Conservation (phyloP, 2,329 filamentous ascomycete species). For the Coleophoma eucalyptorum region DNA sequence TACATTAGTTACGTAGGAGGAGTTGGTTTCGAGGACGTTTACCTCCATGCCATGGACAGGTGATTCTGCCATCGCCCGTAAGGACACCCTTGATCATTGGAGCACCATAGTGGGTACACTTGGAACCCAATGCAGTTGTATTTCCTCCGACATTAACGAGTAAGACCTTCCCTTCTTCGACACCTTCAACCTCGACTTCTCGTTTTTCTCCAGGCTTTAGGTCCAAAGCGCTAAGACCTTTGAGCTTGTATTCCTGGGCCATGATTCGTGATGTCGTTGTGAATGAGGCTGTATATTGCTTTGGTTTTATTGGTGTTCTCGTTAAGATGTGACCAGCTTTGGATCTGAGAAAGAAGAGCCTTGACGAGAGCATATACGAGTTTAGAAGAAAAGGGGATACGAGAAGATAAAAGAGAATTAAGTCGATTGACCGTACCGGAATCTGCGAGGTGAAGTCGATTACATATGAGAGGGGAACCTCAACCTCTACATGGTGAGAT, state of each 20-base stretch:
- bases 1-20: constrained; percentile 1
- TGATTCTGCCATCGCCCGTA: constrained; percentile 75
- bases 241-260: constrained; percentile 64
- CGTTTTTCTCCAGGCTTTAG: constrained; percentile 79
- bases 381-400: too few relatives aligned
- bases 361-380: too few relatives aligned
- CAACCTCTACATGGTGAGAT: too few relatives aligned
- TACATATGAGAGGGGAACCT: too few relatives aligned
- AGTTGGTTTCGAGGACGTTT: constrained; percentile 17
- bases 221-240: constrained; percentile 69
- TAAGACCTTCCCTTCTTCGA: constrained; percentile 82
- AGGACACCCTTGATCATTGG: constrained; percentile 84
- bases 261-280: constrained; percentile 20
- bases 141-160: constrained; percentile 75
- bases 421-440: too few relatives aligned
- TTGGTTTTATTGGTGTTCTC: neutral
- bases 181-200: constrained; percentile 86
- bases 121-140: constrained; percentile 75
- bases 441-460: too few relatives aligned
- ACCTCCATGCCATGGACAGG: constrained; percentile 97
- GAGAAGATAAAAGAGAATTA: too few relatives aligned
- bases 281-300: constrained; percentile 5
- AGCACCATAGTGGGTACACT: constrained; percentile 90
- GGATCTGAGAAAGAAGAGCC: too few relatives aligned
- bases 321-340: too few relatives aligned